Evolutionary conservation across 371 early-diverging fungal species (phyloP).

Genomic region (Zancudomyces culisetae): DNA sequence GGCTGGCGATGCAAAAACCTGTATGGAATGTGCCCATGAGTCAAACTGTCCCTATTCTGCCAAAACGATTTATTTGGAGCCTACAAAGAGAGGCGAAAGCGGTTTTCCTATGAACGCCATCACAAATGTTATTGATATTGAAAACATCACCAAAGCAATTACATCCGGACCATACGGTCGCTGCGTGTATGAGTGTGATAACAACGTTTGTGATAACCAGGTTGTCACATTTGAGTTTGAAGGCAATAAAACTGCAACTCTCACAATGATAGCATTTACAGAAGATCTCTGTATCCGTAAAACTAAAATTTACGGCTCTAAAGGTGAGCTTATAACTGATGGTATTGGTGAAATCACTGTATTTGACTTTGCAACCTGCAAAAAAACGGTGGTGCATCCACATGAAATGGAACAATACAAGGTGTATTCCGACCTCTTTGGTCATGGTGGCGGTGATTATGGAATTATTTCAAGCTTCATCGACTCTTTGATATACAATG

Average conservation of each 20-base stretch:
- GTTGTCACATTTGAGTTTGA: constrained; percentile 33
- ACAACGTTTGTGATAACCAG: constrained; percentile 40
- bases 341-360: constrained; percentile 14
- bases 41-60: constrained; percentile 32
- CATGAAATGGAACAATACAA: constrained; percentile 4
- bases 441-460: constrained; percentile 25
- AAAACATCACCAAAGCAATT: constrained; percentile 23
- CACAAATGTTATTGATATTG: constrained; percentile 22
- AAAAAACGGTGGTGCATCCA: constrained; percentile 4
- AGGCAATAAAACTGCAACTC: constrained; percentile 26
- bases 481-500: constrained; percentile 11
- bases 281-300: constrained; percentile 22
- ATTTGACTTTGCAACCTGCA: constrained; percentile 11
- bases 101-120: constrained; percentile 27
- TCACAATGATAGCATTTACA: constrained; percentile 35
- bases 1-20: constrained; percentile 24
- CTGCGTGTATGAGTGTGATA: constrained; percentile 40
- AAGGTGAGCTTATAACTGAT: constrained; percentile 29
- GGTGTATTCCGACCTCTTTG: background rate
- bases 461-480: constrained; percentile 24
- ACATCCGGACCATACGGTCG: constrained; percentile 30
- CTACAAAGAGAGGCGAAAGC: constrained; percentile 11
- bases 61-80: constrained; percentile 28
- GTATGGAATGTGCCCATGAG: constrained; percentile 27
- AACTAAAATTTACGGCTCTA: constrained; percentile 28